Conservation (phyloP, 257 asterid genomes). For the Nicotiana benthamiana region DNA sequence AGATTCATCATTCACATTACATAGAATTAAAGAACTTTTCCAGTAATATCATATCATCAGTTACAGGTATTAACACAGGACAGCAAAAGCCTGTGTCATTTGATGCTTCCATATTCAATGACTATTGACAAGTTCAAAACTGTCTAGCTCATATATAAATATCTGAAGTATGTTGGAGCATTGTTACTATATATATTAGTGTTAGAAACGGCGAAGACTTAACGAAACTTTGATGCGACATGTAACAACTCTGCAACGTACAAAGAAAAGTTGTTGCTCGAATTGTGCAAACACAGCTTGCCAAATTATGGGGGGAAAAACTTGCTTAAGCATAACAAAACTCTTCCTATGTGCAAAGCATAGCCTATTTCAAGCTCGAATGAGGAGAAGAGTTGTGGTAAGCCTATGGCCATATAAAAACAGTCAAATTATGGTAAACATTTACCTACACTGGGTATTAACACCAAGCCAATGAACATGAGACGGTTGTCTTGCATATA, state of each 20-base stretch:
- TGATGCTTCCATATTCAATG: neutral
- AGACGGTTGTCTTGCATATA: too few relatives aligned
- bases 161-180: neutral
- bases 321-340: neutral
- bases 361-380: neutral
- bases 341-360: neutral
- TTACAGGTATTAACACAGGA: neutral
- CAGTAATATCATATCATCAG: neutral
- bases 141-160: neutral
- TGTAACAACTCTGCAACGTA: neutral
- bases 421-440: neutral
- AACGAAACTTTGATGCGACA: neutral
- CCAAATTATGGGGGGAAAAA: neutral
- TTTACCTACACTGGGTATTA: too few relatives aligned
- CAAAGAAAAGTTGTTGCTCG: neutral
- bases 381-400: neutral
- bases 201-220: too few relatives aligned
- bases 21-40: neutral
- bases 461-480: too few relatives aligned
- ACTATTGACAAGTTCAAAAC: neutral
- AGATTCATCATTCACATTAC: neutral
- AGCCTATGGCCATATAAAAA: neutral
- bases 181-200: too few relatives aligned
- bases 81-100: neutral
- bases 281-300: neutral